Base-by-base conservation (phyloP, 257 asterid genomes). In the Nyctanthes arbortristis region DNA sequence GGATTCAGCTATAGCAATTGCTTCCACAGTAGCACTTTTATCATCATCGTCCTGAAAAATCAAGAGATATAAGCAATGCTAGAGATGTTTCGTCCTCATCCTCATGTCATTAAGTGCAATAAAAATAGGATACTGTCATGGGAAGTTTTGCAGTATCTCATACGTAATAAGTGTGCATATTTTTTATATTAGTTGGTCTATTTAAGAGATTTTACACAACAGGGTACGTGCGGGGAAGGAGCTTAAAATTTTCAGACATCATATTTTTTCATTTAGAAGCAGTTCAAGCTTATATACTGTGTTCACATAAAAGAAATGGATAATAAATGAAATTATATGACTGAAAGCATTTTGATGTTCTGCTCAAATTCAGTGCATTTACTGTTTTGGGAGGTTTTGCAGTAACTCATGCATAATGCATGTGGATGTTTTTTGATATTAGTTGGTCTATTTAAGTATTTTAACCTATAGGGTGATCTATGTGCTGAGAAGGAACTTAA, bases 1-100 rank as follows among this genome's bases (percentile, higher is more conserved):
- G 24, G 75, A 59, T 1, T 33, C 77, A 4, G 76, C 78, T 75
- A 57, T 61, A 72, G 67, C 78, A 67, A 73, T 71, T 63, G 73
- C 49, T 77, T 74, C 72, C 7, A 84, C 79, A 63, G 61, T 61
- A 59, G 25, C 61, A 16, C 36, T 20, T 4, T 20, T 65, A 29
- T 83, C 74, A 1, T 61, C 80, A 56, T 80, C 88, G 1, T 65
- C 73, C 96, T 88, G 79, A 66, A n/a, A 70, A 54, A 67, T 66
- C 55, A 70, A 49, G 36, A 43, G 14, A 22, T 22, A 65, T 54
- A 72, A 57, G 37, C 2, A 7, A 35, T 14, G 27, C 73, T 22
- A 71, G 58, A 70, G 62, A 72, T 63, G 67, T 49, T 59, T 59
- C 71, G n/a, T n/a, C n/a, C n/a, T n/a, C n/a, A 63, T n/a, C 22